Evolutionary conservation across 2,329 filamentous ascomycete genomes (phyloP).

Genomic region (Aspergillus phoenicis): DNA sequence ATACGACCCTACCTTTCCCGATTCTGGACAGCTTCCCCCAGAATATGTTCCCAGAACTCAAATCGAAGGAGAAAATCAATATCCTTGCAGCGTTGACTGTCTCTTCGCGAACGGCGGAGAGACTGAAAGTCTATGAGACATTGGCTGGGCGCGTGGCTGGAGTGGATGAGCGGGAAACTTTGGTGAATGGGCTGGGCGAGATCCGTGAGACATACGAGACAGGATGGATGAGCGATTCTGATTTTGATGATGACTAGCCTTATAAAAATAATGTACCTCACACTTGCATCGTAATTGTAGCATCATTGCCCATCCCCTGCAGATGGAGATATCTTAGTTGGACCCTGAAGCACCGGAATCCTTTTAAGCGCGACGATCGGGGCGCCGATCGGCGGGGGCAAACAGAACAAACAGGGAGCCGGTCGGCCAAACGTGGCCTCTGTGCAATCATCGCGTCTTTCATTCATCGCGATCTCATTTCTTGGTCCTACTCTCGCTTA

Average conservation of each 20-base stretch:
- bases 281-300: background rate
- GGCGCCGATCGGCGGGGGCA: slow-evolving; percentile 10
- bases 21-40: slow-evolving; percentile 79
- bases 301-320: too few species aligned
- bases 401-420: slow-evolving; percentile 22
- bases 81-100: slow-evolving; percentile 66
- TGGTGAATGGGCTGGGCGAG: slow-evolving; percentile 79
- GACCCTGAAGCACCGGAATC: background rate
- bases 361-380: slow-evolving; percentile 4
- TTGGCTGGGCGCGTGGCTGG: slow-evolving; percentile 64
- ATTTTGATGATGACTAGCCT: slow-evolving; percentile 45
- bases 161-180: slow-evolving; percentile 77
- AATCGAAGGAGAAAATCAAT: slow-evolving; percentile 49
- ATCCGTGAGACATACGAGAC: slow-evolving; percentile 88
- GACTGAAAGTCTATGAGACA: slow-evolving; percentile 66
- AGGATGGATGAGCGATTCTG: slow-evolving; percentile 74
- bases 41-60: slow-evolving; percentile 62
- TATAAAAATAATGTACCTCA: background rate
- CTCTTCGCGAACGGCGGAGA: slow-evolving; percentile 70
- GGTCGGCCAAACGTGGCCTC: slow-evolving; percentile 29
- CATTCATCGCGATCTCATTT: slow-evolving; percentile 12
- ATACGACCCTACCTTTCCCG: slow-evolving; percentile 65
- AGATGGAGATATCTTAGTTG: background rate
- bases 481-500: slow-evolving; percentile 22
- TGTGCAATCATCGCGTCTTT: slow-evolving; percentile 16